Evolutionary conservation across 2,329 filamentous ascomycete genomes (phyloP).

Genomic region (Colletotrichum godetiae): DNA sequence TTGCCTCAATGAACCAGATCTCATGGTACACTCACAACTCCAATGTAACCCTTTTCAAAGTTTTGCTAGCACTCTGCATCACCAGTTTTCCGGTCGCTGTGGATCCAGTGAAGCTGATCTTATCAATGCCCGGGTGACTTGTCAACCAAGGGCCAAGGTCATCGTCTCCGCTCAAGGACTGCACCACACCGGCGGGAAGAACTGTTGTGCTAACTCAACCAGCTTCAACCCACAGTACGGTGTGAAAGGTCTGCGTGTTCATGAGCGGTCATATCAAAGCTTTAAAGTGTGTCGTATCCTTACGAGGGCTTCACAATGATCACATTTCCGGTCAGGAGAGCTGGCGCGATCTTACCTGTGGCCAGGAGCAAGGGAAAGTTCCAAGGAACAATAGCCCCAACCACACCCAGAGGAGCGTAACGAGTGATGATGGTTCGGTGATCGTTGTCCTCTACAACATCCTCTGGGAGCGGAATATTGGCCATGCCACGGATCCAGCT

Average conservation of each 20-base stretch:
- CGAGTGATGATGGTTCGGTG: slow-evolving; percentile 46
- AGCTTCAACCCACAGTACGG: slow-evolving; percentile 70
- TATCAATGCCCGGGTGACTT: slow-evolving; percentile 67
- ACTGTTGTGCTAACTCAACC: slow-evolving; percentile 65
- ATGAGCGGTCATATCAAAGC: background rate
- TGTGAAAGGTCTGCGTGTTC: slow-evolving; percentile 55
- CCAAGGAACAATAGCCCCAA: slow-evolving; percentile 61
- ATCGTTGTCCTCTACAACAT: slow-evolving; percentile 52
- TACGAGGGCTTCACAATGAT: slow-evolving; percentile 68
- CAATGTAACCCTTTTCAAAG: slow-evolving; percentile 69
- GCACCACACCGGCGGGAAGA: slow-evolving; percentile 75
- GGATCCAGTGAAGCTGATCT: slow-evolving; percentile 74
- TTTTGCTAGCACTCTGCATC: slow-evolving; percentile 64
- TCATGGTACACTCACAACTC: slow-evolving; percentile 54
- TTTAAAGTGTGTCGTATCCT: background rate
- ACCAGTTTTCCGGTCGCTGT: slow-evolving; percentile 70
- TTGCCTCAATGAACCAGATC: rapidly evolving
- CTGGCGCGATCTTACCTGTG: slow-evolving; percentile 65
- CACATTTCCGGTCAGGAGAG: slow-evolving; percentile 66
- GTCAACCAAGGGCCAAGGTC: slow-evolving; percentile 69
- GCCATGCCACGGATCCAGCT: slow-evolving; percentile 45
- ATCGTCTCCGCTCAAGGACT: slow-evolving; percentile 70
- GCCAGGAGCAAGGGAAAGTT: slow-evolving; percentile 67
- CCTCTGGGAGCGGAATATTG: slow-evolving; percentile 47
- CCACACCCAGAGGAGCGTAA: slow-evolving; percentile 54